Evolutionary conservation across 1,284 basidiomycete species (phyloP).

Genomic region (Gomphus sp.): DNA sequence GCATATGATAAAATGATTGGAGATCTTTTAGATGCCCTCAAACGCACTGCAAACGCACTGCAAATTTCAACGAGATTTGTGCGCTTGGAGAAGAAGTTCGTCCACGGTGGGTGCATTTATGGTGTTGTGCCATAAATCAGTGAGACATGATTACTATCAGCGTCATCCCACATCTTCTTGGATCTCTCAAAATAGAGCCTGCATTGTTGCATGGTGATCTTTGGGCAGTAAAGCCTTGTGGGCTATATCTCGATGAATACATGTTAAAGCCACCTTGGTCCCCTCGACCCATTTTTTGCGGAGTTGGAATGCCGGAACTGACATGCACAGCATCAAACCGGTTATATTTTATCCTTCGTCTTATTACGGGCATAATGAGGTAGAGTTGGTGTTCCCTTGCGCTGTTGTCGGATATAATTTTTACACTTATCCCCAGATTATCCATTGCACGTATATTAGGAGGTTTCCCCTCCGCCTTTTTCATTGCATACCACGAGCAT

Average conservation of each 20-base stretch:
- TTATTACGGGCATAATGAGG: conserved; percentile 41
- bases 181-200: conserved; percentile 52
- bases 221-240: conserved; percentile 41
- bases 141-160: conserved; percentile 28
- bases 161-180: conserved; percentile 68
- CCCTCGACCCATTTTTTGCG: conserved; percentile 19
- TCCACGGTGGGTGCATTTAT: conserved; percentile 36
- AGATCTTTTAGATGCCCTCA: conserved; percentile 56
- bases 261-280: neutral
- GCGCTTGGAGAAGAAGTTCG: conserved; percentile 47
- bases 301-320: conserved; percentile 63
- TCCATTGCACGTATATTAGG: conserved; percentile 47
- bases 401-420: too few relatives aligned
- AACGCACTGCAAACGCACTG: too few relatives aligned
- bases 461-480: conserved; percentile 43
- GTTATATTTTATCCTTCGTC: conserved; percentile 79
- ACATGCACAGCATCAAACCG: conserved; percentile 45
- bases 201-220: conserved; percentile 82
- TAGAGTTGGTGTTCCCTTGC: too few relatives aligned
- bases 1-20: conserved; percentile 63
- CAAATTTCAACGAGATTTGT: conserved; percentile 36
- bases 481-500: too few relatives aligned
- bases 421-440: too few relatives aligned
- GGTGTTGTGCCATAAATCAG: neutral
- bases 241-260: conserved; percentile 14